These are phyloP conservation scores for Arctostaphylos glauca DNA, from an alignment of 148 eudicot genomes.

Conservation along the genomic window DNA sequence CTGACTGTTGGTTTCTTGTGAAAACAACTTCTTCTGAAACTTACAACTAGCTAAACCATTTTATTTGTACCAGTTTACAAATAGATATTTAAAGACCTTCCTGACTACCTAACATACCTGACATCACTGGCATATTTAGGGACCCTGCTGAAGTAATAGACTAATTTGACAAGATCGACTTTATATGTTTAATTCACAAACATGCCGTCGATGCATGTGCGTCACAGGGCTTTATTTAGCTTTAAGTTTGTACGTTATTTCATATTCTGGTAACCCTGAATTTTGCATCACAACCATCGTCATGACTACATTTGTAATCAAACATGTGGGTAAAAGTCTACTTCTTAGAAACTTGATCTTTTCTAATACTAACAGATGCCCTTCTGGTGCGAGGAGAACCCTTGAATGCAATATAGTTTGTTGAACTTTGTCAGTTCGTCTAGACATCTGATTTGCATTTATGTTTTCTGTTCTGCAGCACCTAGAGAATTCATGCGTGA, in stretches of 20 bases:
- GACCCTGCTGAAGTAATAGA: too few relatives aligned
- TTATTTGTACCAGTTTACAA: not conserved
- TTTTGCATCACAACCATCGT: not conserved
- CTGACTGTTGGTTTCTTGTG: not conserved
- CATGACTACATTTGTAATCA: too few relatives aligned
- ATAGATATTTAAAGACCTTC: not conserved
- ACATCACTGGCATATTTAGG: too few relatives aligned
- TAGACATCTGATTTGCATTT: conserved; percentile 1
- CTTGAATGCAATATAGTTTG: not conserved
- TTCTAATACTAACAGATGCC: not conserved
- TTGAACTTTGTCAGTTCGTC: not conserved
- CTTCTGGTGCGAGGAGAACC: not conserved
- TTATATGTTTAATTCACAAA: too few relatives aligned
- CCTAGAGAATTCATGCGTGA: conserved; percentile 17
- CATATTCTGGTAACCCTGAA: not conserved
- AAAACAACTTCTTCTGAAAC: not conserved
- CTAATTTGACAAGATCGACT: not conserved
- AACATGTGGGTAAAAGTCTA: not conserved
- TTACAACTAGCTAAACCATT: not conserved
- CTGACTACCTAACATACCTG: not conserved
- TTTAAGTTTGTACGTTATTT: not conserved
- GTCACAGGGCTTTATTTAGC: not conserved
- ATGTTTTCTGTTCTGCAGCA: conserved; percentile 14
- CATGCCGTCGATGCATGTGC: not conserved
- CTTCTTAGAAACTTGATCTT: not conserved